phyloP scores from a whole-genome alignment of 1,284 basidiomycete genomes.

The Crucibulum parvulum region DNA sequence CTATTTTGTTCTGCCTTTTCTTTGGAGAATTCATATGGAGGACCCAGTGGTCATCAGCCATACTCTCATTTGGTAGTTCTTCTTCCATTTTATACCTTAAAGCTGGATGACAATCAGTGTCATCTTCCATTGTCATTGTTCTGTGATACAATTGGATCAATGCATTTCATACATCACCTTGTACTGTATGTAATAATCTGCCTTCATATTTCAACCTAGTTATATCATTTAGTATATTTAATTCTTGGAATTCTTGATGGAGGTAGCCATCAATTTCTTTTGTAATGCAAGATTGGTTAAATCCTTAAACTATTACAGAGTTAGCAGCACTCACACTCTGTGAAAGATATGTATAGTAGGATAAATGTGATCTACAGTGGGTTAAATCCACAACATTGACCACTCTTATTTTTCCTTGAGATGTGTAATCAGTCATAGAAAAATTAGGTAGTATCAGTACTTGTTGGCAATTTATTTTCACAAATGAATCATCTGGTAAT shows the following conservation, averaged over 20 bases:
- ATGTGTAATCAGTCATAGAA: constrained; percentile 35
- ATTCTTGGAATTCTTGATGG: constrained; percentile 30
- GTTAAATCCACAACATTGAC: constrained; percentile 30
- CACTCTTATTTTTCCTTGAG: constrained; percentile 31
- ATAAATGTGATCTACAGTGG: constrained; percentile 19
- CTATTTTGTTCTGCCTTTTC: no score
- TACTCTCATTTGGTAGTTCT: no score
- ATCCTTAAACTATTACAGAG: constrained; percentile 31
- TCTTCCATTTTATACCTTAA: no score
- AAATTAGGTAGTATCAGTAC: constrained; percentile 27
- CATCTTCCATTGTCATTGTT: neutral
- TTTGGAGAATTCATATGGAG: no score
- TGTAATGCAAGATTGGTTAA: constrained; percentile 22
- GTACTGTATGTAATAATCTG: constrained; percentile 8
- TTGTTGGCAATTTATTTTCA: constrained; percentile 16
- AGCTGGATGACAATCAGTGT: no score
- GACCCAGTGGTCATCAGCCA: no score
- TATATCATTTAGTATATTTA: constrained; percentile 33
- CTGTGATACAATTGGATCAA: constrained; percentile 12
- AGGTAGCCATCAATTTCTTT: constrained; percentile 20
- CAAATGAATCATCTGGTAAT: neutral
- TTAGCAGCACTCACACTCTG: constrained; percentile 23
- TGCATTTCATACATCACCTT: constrained; percentile 7
- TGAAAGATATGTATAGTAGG: constrained; percentile 32
- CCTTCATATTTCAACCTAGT: constrained; percentile 19